Percentiles rank a stretch among this genome's conserved stretches.
phyloP scores from a whole-genome alignment of 2,329 filamentous ascomycete species.

The Scolecobasidium constrictum region DNA sequence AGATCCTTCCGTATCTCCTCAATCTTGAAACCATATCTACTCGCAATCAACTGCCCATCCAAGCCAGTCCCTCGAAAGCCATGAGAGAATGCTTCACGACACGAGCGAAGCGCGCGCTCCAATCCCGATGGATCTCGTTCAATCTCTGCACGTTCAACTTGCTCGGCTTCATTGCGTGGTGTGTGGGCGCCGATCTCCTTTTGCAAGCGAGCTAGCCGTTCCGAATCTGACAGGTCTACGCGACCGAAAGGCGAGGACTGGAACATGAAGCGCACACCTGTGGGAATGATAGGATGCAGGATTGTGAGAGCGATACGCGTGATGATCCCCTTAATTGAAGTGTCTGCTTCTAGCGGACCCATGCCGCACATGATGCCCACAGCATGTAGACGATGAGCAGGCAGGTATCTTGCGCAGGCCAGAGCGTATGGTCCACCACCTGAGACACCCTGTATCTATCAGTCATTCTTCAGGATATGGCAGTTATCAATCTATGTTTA shows the following conservation, averaged over 20 bases:
- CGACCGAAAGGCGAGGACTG: constrained; percentile 16
- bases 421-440: constrained; percentile 23
- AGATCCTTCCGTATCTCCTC: constrained; percentile 25
- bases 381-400: constrained; percentile 15
- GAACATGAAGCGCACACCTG: constrained; percentile 16
- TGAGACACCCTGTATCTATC: constrained; percentile 17
- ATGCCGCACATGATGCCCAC: constrained; percentile 20
- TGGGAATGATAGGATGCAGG: constrained; percentile 19
- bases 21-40: constrained; percentile 22
- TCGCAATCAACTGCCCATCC: constrained; percentile 21
- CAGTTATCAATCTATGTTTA: not conserved
- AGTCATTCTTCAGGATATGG: not conserved
- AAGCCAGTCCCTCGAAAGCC: constrained; percentile 19
- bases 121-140: no score
- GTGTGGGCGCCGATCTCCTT: no score
- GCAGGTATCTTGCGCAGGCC: constrained; percentile 17
- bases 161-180: no score
- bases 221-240: constrained; percentile 22
- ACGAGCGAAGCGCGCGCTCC: constrained; percentile 15
- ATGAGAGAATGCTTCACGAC: constrained; percentile 18
- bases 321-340: no score
- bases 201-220: no score
- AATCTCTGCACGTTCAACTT: no score
- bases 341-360: constrained; percentile 25
- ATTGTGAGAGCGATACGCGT: constrained; percentile 22